Percentiles rank a stretch among this genome's conserved stretches.
Conservation (phyloP, 805 yeast genomes). For the Candida sakaeoensis region DNA sequence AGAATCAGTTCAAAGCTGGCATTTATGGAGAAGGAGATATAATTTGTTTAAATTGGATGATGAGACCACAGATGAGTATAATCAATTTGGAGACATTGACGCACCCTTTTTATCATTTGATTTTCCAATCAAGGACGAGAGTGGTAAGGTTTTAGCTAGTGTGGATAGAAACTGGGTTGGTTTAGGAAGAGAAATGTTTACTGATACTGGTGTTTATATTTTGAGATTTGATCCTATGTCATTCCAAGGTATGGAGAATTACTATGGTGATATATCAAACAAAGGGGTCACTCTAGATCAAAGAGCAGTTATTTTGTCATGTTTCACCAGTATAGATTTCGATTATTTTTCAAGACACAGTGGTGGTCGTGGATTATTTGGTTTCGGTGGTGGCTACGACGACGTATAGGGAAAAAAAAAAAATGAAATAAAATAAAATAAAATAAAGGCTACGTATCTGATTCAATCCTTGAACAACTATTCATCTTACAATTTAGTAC, state of each 20-base stretch:
- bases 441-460: not conserved
- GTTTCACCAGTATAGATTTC: constrained; percentile 89
- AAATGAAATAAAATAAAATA: constrained; percentile 1
- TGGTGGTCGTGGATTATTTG: constrained; percentile 46
- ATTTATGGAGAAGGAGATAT: constrained; percentile 86
- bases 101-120: constrained; percentile 83
- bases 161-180: constrained; percentile 97
- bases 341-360: constrained; percentile 96
- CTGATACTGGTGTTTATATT: constrained; percentile 92
- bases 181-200: constrained; percentile 83
- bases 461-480: too few relatives aligned
- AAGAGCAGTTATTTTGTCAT: constrained; percentile 80
- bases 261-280: constrained; percentile 41
- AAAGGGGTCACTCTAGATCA: constrained; percentile 68
- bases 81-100: constrained; percentile 85
- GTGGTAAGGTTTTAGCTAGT: constrained; percentile 59
- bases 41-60: constrained; percentile 61
- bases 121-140: constrained; percentile 67
- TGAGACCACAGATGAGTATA: constrained; percentile 42
- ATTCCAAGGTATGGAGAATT: constrained; percentile 53
- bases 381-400: constrained; percentile 16
- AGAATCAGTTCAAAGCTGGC: constrained; percentile 91
- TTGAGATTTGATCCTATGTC: constrained; percentile 75
- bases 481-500: too few relatives aligned
- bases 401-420: constrained; percentile 3